These are phyloP conservation scores for Dictyophora rubrovolvata DNA, from an alignment of 768 basidiomycete genomes.

Conservation along the genomic window DNA sequence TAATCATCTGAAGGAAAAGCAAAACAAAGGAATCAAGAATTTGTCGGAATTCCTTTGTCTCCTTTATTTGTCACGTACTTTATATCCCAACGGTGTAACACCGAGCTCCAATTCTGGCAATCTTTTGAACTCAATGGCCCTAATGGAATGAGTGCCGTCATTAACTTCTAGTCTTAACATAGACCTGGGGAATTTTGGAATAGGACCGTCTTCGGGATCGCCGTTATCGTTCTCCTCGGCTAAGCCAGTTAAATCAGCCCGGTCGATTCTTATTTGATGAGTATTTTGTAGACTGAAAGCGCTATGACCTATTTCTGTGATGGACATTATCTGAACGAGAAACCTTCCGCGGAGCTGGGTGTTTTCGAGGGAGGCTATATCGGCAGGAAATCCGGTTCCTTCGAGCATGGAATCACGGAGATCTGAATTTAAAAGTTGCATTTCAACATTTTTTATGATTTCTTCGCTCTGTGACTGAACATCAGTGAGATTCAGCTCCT, in stretches of 20 bases:
- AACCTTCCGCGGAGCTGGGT: slow-evolving; percentile 32
- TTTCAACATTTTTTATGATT: slow-evolving; percentile 46
- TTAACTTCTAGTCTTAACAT: slow-evolving; percentile 70
- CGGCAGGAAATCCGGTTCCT: slow-evolving; percentile 55
- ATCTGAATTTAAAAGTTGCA: slow-evolving; percentile 63
- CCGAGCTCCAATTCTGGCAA: slow-evolving; percentile 61
- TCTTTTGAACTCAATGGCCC: slow-evolving; percentile 69
- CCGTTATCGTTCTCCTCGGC: slow-evolving; percentile 38
- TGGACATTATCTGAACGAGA: slow-evolving; percentile 62
- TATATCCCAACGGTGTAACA: slow-evolving; percentile 71
- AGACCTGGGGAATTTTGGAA: slow-evolving; percentile 72
- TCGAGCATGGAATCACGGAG: slow-evolving; percentile 60
- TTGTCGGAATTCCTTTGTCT: not conserved
- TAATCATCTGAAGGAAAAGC: slow-evolving; percentile 40
- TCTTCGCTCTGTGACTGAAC: slow-evolving; percentile 22
- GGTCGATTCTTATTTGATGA: slow-evolving; percentile 51
- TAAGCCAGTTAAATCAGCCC: slow-evolving; percentile 48
- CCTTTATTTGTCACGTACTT: slow-evolving; percentile 37
- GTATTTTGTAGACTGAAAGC: slow-evolving; percentile 72
- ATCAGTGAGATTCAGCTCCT: slow-evolving; percentile 35
- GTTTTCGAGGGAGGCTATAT: slow-evolving; percentile 29
- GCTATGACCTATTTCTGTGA: slow-evolving; percentile 80
- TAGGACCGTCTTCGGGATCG: slow-evolving; percentile 57
- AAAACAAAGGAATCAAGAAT: not conserved
- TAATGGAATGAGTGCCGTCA: slow-evolving; percentile 61